phyloP scores from a whole-genome alignment of 2,329 filamentous ascomycete genomes.

The Macrophomina pseudophaseolina region DNA sequence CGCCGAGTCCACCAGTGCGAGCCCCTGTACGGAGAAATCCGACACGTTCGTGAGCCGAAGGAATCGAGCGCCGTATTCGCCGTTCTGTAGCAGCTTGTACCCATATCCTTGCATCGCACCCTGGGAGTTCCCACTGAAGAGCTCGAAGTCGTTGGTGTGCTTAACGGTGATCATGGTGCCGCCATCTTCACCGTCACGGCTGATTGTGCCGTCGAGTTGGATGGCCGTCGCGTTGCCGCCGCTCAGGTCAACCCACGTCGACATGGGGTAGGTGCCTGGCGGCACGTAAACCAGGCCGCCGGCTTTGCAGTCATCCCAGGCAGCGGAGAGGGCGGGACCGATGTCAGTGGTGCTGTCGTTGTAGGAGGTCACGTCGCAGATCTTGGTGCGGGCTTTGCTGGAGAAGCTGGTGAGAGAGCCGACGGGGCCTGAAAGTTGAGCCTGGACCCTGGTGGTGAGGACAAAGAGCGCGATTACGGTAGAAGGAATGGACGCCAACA shows the following conservation, averaged over 20 bases:
- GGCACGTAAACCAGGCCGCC: slow-evolving; percentile 8
- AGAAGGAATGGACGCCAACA: no score
- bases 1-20: slow-evolving; percentile 25
- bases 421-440: not conserved
- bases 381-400: not conserved
- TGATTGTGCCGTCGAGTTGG: slow-evolving; percentile 13
- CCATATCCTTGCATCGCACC: slow-evolving; percentile 1
- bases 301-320: slow-evolving; percentile 7
- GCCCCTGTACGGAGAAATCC: not conserved
- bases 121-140: slow-evolving; percentile 1
- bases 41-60: not conserved
- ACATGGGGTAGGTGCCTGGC: slow-evolving; percentile 1
- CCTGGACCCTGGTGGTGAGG: no score
- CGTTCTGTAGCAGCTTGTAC: slow-evolving; percentile 11
- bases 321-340: not conserved
- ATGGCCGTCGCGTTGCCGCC: slow-evolving; percentile 4
- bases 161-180: slow-evolving; percentile 14
- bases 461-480: no score
- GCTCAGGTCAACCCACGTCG: not conserved
- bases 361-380: slow-evolving; percentile 9
- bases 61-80: slow-evolving; percentile 10
- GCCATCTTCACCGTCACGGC: not conserved
- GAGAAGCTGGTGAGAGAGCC: slow-evolving; percentile 1
- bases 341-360: not conserved
- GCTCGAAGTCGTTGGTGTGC: not conserved